These are phyloP conservation scores for Fistulifera solaris DNA, from an alignment of 108 stramenopile species.

Conservation along the genomic window DNA sequence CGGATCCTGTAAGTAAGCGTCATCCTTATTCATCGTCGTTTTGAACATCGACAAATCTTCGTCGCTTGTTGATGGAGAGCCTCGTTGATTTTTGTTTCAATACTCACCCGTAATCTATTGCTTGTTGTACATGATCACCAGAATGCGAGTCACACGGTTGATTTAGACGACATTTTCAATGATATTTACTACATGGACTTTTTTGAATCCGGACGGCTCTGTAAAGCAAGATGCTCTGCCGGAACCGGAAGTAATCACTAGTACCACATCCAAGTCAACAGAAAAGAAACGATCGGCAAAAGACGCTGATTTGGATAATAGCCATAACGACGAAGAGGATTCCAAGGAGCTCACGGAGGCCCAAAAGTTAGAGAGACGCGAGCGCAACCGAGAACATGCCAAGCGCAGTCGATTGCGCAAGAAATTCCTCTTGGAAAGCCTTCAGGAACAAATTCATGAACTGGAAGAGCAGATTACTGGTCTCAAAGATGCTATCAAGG, in stretches of 20 bases:
- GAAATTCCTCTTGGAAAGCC: slow-evolving; percentile 91
- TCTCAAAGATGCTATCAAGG: slow-evolving; percentile 50
- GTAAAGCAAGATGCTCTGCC: slow-evolving; percentile 1
- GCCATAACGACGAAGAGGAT: slow-evolving; percentile 7
- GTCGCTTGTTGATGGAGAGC: no score
- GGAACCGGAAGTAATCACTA: slow-evolving; percentile 28
- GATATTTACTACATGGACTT: slow-evolving; percentile 82
- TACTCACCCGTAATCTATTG: no score
- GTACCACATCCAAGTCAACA: slow-evolving; percentile 10
- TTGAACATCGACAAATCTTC: no score
- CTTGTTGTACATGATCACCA: no score
- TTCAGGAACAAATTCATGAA: slow-evolving; percentile 91
- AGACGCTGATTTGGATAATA: slow-evolving; percentile 3
- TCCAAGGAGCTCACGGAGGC: slow-evolving; percentile 60
- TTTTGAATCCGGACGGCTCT: slow-evolving; percentile 12
- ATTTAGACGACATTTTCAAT: slow-evolving; percentile 80
- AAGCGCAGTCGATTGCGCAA: slow-evolving; percentile 94
- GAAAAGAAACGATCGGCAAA: slow-evolving; percentile 26
- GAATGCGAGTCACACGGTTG: slow-evolving; percentile 16
- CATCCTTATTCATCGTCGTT: no score
- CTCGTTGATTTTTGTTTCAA: no score
- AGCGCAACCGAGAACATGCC: slow-evolving; percentile 89
- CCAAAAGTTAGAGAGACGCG: slow-evolving; percentile 79
- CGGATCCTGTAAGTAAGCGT: no score
- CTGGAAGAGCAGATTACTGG: slow-evolving; percentile 73